Evolutionary conservation across 169 alveolate genomes (phyloP).

Genomic region (Eimeria necatrix): DNA sequence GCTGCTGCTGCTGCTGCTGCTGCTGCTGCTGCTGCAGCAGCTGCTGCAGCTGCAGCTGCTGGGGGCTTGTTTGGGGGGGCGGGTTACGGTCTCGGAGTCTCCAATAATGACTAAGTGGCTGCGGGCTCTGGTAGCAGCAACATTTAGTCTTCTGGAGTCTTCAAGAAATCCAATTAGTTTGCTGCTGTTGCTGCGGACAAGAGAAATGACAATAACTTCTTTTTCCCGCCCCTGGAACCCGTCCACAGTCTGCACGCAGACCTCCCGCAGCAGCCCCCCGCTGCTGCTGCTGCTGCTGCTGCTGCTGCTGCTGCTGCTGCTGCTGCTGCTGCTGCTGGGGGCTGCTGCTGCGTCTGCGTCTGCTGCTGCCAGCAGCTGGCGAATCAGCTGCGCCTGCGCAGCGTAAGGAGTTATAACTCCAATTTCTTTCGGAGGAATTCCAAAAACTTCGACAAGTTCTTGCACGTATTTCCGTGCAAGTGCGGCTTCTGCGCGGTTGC

Average conservation of each 20-base stretch:
- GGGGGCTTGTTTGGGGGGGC: background rate
- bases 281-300: background rate
- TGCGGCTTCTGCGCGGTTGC: conserved; percentile 71
- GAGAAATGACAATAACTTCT: conserved; percentile 54
- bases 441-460: background rate
- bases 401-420: conserved; percentile 75
- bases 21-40: background rate
- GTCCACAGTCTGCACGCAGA: conserved; percentile 63
- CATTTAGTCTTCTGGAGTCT: conserved; percentile 87
- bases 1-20: conserved; percentile 20
- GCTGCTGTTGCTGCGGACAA: conserved; percentile 41
- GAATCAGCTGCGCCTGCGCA: conserved; percentile 68
- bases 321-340: conserved; percentile 72
- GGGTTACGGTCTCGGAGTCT: conserved; percentile 43
- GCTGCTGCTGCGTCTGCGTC: background rate
- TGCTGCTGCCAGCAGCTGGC: conserved; percentile 4
- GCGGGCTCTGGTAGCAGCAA: conserved; percentile 87
- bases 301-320: background rate
- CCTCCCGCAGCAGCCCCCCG: background rate
- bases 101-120: conserved; percentile 63
- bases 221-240: conserved; percentile 74
- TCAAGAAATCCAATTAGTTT: conserved; percentile 55
- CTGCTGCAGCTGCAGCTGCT: background rate
- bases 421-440: background rate
- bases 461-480: conserved; percentile 11